Conservation (phyloP, 495 filamentous ascomycete species). For the Elasticomyces elasticus region DNA sequence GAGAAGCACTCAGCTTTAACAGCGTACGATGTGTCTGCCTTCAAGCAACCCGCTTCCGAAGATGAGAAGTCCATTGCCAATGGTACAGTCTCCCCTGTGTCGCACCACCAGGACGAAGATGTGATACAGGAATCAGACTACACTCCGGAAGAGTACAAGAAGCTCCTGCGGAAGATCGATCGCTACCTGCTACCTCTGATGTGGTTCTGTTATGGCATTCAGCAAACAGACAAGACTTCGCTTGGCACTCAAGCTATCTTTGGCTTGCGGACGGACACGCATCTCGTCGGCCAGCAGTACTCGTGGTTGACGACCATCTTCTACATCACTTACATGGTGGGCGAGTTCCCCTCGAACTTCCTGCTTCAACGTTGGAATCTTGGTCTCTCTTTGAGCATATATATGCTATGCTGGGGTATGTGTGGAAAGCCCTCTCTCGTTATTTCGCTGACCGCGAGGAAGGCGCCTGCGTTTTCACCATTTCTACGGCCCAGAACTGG, state of each 20-base stretch:
- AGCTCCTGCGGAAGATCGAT: constrained; percentile 12
- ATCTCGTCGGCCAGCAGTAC: constrained; percentile 19
- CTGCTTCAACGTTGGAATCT: constrained; percentile 4
- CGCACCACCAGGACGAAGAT: no score
- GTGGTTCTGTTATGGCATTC: constrained; percentile 12
- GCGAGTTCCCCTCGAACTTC: constrained; percentile 5
- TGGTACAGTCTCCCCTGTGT: no score
- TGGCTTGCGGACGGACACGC: constrained; percentile 13
- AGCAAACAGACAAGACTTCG: constrained; percentile 26
- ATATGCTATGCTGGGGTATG: constrained; percentile 13
- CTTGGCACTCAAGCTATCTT: constrained; percentile 22
- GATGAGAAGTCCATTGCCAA: no score
- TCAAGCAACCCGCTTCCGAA: no score
- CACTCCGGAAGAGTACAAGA: no score
- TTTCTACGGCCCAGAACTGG: constrained; percentile 10
- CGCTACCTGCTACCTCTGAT: constrained; percentile 8
- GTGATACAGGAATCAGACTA: no score
- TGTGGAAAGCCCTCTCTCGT: no score
- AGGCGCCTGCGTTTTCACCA: constrained; percentile 3
- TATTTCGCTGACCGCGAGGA: constrained; percentile 14
- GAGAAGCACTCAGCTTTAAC: no score
- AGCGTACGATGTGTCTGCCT: no score
- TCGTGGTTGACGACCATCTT: constrained; percentile 6
- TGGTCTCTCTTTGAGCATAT: neutral
- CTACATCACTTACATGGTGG: constrained; percentile 8